Conservation (phyloP, 129 eudicot genomes). For the Arctium lappa region DNA sequence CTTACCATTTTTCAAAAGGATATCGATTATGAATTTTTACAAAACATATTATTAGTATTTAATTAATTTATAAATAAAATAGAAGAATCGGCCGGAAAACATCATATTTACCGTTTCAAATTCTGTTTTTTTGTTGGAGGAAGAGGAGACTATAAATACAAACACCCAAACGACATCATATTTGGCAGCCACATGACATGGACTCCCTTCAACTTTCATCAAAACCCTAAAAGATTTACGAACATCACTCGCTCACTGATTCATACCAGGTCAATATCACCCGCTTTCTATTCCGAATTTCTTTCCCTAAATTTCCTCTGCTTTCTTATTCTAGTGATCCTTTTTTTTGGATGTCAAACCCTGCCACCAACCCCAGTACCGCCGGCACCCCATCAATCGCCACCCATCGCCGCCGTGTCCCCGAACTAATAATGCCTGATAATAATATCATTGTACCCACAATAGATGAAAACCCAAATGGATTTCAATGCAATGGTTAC, state of each 20-base stretch:
- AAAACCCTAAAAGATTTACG: not conserved
- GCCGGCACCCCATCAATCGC: constrained; percentile 20
- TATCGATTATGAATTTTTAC: no score
- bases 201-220: constrained; percentile 1
- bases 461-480: not conserved
- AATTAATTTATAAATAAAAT: not conserved
- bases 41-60: no score
- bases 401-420: constrained; percentile 58
- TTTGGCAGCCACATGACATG: constrained; percentile 16
- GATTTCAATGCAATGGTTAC: constrained; percentile 7
- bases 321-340: not conserved
- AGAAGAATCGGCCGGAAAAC: not conserved
- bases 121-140: constrained; percentile 8
- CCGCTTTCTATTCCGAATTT: constrained; percentile 27
- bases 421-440: constrained; percentile 22
- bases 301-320: not conserved
- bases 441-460: not conserved
- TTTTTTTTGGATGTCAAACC: constrained; percentile 42
- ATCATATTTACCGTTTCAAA: not conserved
- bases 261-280: constrained; percentile 8
- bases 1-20: not conserved
- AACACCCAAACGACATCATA: constrained; percentile 15
- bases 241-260: not conserved
- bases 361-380: constrained; percentile 33
- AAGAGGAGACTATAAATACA: constrained; percentile 13